A percentile compares a stretch with the other conserved stretches of the same genome.
Evolutionary conservation across 2,329 filamentous ascomycete genomes (phyloP).

Genomic region (Fusarium clavum): DNA sequence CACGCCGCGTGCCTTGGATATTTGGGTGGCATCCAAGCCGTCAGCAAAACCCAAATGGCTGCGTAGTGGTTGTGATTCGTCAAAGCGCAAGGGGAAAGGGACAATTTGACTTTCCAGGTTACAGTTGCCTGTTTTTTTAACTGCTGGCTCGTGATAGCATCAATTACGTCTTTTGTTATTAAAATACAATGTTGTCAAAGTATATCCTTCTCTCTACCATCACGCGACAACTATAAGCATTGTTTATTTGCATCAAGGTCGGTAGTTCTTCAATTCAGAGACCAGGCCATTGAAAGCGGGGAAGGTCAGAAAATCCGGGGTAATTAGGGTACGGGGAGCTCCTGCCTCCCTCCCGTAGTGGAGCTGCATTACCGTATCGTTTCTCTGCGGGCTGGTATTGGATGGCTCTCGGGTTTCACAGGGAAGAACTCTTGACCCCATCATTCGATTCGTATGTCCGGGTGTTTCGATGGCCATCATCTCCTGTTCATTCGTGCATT

Average conservation of each 20-base stretch:
- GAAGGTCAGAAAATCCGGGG: conserved; percentile 46
- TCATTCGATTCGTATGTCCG: conserved; percentile 33
- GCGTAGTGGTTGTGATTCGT: conserved; percentile 36
- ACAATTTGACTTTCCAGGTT: conserved; percentile 3
- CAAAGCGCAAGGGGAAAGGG: conserved; percentile 32
- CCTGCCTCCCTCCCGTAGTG: conserved; percentile 38
- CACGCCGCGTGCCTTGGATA: conserved; percentile 24
- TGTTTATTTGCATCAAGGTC: conserved; percentile 17
- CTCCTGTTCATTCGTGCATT: neutral
- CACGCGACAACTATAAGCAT: conserved; percentile 24
- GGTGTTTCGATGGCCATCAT: conserved; percentile 27
- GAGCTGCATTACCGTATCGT: conserved; percentile 25
- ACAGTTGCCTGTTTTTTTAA: conserved; percentile 1
- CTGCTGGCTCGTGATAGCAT: neutral
- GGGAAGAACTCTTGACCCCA: neutral
- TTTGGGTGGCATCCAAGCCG: conserved; percentile 28
- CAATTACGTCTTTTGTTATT: neutral
- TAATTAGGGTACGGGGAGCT: conserved; percentile 42
- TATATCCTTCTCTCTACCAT: neutral
- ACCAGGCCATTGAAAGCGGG: conserved; percentile 32
- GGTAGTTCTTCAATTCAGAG: conserved; percentile 32
- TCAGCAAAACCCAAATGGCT: conserved; percentile 37
- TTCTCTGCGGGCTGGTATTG: conserved; percentile 16
- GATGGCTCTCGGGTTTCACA: conserved; percentile 20
- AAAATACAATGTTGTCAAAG: neutral